Conservation (phyloP, 2,329 filamentous ascomycete genomes). For the Penicillium sp. region DNA sequence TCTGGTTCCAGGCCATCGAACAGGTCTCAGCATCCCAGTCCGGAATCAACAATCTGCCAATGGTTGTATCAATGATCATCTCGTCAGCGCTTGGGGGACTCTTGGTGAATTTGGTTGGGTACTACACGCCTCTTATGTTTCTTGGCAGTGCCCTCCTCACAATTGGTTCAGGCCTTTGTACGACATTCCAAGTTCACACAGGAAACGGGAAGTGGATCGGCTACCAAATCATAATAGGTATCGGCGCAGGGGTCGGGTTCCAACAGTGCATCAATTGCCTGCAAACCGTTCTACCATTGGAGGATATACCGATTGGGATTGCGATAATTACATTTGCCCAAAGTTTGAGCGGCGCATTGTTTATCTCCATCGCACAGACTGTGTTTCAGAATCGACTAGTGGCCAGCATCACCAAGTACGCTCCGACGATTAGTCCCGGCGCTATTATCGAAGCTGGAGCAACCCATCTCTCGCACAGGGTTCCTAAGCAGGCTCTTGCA, state of each 20-base stretch:
- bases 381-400: constrained; percentile 38
- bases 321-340: constrained; percentile 39
- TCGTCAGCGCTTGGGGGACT: constrained; percentile 33
- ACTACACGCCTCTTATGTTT: constrained; percentile 43
- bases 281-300: constrained; percentile 33
- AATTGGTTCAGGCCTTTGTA: constrained; percentile 37
- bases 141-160: constrained; percentile 30
- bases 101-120: constrained; percentile 34
- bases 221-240: constrained; percentile 38
- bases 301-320: constrained; percentile 38
- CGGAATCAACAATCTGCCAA: constrained; percentile 39
- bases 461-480: constrained; percentile 31
- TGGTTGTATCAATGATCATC: constrained; percentile 34
- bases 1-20: constrained; percentile 45
- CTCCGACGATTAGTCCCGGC: constrained; percentile 26
- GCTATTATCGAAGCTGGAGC: constrained; percentile 37
- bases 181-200: constrained; percentile 34
- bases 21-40: constrained; percentile 34
- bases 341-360: constrained; percentile 39
- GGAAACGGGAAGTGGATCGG: constrained; percentile 35
- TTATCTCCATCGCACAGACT: constrained; percentile 39
- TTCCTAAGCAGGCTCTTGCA: constrained; percentile 27
- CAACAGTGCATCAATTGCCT: constrained; percentile 38
- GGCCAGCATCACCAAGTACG: constrained; percentile 21
- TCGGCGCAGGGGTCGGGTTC: constrained; percentile 37